A percentile compares a stretch with the other conserved stretches of the same genome.
Conservation (phyloP, 2,329 filamentous ascomycete species). For the Stachybotrys chartarum region DNA sequence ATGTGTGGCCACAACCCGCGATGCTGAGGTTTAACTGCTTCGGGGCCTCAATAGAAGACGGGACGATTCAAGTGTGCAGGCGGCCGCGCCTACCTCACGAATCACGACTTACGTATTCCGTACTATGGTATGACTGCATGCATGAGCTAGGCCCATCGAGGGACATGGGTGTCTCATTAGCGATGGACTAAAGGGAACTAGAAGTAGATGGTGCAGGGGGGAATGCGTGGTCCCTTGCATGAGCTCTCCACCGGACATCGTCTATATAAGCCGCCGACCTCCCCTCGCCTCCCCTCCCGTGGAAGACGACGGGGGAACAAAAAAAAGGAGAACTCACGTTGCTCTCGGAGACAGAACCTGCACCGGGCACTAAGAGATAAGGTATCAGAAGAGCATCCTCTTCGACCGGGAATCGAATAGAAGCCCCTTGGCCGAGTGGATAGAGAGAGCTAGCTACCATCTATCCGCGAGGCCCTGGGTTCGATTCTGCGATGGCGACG, state of each 20-base stretch:
- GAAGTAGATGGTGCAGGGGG: not conserved
- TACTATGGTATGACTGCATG: constrained; percentile 1
- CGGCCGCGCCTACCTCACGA: too few relatives aligned
- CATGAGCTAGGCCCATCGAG: not conserved
- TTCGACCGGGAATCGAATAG: not conserved
- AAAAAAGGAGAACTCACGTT: too few relatives aligned
- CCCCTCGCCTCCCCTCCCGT: not conserved
- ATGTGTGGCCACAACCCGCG: too few relatives aligned
- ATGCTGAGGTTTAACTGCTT: not conserved
- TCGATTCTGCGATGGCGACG: not conserved
- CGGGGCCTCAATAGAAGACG: not conserved
- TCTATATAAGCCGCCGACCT: not conserved
- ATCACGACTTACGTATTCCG: too few relatives aligned
- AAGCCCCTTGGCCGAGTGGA: not conserved
- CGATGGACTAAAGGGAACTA: not conserved
- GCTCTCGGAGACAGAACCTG: too few relatives aligned
- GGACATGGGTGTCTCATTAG: not conserved
- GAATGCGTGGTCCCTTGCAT: not conserved
- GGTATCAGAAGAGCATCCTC: too few relatives aligned
- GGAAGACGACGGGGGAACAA: too few relatives aligned
- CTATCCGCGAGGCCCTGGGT: not conserved
- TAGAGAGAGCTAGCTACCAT: not conserved
- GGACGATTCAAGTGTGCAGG: too few relatives aligned
- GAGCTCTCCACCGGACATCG: not conserved
- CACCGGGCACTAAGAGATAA: too few relatives aligned